Base-by-base conservation (phyloP, 139 green algal genomes). In the Eudorina sp. region DNA sequence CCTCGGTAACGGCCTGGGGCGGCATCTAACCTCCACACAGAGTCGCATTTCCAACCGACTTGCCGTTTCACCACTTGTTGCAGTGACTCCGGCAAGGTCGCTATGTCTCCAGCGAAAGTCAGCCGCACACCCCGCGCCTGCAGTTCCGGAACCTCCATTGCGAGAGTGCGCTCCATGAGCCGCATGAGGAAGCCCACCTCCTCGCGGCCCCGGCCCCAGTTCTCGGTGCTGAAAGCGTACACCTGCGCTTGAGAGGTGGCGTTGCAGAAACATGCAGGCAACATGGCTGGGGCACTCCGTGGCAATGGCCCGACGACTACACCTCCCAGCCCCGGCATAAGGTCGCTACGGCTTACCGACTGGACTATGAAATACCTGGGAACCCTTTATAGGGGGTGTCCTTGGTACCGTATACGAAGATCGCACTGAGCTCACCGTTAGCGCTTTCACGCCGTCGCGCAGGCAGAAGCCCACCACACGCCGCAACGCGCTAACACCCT, bases 201-300 rank as follows among this genome's bases (percentile, higher is more conserved):
- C 18, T 46, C 51, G 27, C 40, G 27, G 7, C 80, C 40, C 2
- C 96, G 92, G 31, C 53, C 29, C 95, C 95, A 98, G 90, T 98
- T 98, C 75, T 98, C 96, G 0, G 70, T 73, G 18, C 89, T 95
- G 90, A 96, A 96, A 2, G 90, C 94, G 79, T 93, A 96, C 38
- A 96, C 91, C 89, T 94, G 90, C 29, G 46, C 6, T 6, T 19
- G 27, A n/a, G 62, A 40, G 58, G 58, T 8, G 13, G 58, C 13
- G 58, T n/a, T n/a, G n/a, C n/a, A n/a, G n/a, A n/a, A n/a, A n/a
- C n/a, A n/a, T n/a, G n/a, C n/a, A n/a, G n/a, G n/a, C n/a, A n/a
- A n/a, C n/a, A n/a, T n/a, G n/a, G n/a, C n/a, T n/a, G n/a, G n/a
- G n/a, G n/a, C n/a, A n/a, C n/a, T n/a, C n/a, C n/a, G n/a, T n/a